Base-by-base conservation (phyloP, 2,329 filamentous ascomycete species). In the Talaromyces sp. region DNA sequence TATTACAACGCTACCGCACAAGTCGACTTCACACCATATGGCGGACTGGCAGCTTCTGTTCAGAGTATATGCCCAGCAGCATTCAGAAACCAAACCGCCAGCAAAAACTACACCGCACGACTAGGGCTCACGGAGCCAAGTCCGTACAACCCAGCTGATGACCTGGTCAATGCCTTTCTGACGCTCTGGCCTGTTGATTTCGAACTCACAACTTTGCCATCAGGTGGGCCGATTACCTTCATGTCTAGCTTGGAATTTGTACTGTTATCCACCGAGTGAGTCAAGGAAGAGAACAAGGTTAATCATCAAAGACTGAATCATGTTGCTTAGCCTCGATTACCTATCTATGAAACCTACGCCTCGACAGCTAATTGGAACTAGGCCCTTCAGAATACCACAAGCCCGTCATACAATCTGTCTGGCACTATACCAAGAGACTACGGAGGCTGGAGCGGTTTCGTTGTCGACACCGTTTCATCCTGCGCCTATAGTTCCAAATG, bases 1-100 rank as follows among this genome's bases (percentile, higher is more conserved):
- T 61, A 61, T 61, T 53, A 61, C 45, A 61, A 61, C 40, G 59
- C 59, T 19, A 61, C 59, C 19, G 59, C 59, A 38, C 45, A 61
- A 38, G 27, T 53, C 45, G 45, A 61, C 45, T 51, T 61, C 27
- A n/a, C 8, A 25, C 59, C 45, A 43, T 61, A 51, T 53, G n/a
- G 29, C 19, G 59, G 45, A 45, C 6, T 31, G 7, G 31, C 43
- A 22, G 43, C 27, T 22, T 51, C 59, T 53, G 5, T 38, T 3
- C 19, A 5, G 29, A 53, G 11, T 27, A 17, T 25, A 15, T 61
- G 43, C 29, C 31, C 45, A 53, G 59, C 29, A n/a, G n/a, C n/a
- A n/a, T n/a, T n/a, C n/a, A n/a, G n/a, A n/a, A 31, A 31, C 7
- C 31, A 31, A 31, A 31, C 31, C 31, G n/a, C 45, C 19, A 49